phyloP scores from a whole-genome alignment of 2,329 filamentous ascomycete species.

The Talaromyces sp. region DNA sequence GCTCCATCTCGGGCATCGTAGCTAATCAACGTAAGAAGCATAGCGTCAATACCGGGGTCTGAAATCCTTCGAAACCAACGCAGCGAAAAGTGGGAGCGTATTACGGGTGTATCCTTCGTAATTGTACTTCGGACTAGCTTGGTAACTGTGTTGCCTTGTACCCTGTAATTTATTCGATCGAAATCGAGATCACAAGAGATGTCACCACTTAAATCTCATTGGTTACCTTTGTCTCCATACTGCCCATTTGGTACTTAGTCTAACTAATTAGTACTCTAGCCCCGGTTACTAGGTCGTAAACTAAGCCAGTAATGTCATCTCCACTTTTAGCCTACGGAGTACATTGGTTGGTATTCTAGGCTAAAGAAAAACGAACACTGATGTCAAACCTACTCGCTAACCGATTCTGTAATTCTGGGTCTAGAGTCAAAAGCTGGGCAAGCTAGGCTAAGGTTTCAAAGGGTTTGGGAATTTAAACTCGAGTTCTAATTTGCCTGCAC shows the following conservation, averaged over 20 bases:
- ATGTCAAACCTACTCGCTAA: background rate
- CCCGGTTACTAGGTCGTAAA: background rate
- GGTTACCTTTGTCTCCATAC: background rate
- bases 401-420: background rate
- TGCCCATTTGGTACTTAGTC: background rate
- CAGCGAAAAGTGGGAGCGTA: background rate
- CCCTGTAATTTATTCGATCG: background rate
- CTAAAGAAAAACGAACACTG: background rate
- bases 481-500: background rate
- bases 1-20: background rate
- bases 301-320: background rate
- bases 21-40: background rate
- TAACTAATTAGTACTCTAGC: background rate
- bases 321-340: background rate
- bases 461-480: constrained; percentile 4
- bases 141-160: background rate
- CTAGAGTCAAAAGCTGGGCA: background rate
- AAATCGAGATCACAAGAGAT: background rate
- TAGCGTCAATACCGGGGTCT: background rate
- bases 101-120: background rate
- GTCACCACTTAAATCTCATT: background rate
- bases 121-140: background rate
- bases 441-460: background rate
- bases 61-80: background rate
- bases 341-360: background rate